A percentile compares a stretch with the other conserved stretches of the same genome.
Evolutionary conservation across 2,329 filamentous ascomycete genomes (phyloP).

Genomic region (Colletotrichum sojae): DNA sequence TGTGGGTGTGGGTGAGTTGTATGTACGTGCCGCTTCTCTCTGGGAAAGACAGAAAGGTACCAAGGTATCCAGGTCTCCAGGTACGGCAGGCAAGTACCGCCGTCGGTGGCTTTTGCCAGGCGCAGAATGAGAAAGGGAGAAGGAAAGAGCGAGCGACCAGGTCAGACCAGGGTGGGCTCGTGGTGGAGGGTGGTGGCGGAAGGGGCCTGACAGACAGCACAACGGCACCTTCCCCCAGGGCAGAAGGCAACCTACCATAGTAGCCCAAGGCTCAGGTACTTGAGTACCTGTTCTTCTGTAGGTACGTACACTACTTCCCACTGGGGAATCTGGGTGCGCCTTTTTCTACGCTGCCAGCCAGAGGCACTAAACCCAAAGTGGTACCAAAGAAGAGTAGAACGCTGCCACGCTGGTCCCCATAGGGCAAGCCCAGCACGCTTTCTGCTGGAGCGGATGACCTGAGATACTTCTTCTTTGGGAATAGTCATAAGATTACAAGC

Average conservation of each 20-base stretch:
- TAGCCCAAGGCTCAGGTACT: neutral
- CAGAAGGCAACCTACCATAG: neutral
- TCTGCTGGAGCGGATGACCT: constrained; percentile 29
- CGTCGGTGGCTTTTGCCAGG: constrained; percentile 26
- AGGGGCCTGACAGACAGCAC: constrained; percentile 10
- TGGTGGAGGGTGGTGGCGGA: constrained; percentile 21
- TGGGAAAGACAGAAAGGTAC: too few relatives aligned
- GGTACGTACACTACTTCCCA: neutral
- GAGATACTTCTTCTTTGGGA: neutral
- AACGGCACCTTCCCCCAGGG: constrained; percentile 9
- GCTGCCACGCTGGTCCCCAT: constrained; percentile 20
- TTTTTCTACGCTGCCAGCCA: neutral
- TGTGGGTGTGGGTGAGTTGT: neutral
- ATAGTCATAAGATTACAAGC: fast-evolving
- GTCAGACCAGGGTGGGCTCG: constrained; percentile 5
- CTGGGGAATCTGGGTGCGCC: constrained; percentile 3
- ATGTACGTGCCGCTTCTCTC: neutral
- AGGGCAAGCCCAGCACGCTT: constrained; percentile 21
- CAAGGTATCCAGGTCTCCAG: constrained; percentile 13
- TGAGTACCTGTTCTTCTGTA: neutral
- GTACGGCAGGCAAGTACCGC: constrained; percentile 27
- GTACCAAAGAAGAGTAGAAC: neutral
- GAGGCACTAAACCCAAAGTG: constrained; percentile 21
- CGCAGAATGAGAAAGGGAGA: constrained; percentile 11
- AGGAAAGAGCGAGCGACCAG: constrained; percentile 6